Percentiles rank a stretch among this genome's conserved stretches.
These are phyloP conservation scores for Claviceps lovelessii DNA, from an alignment of 2,329 filamentous ascomycete species.

Conservation along the genomic window DNA sequence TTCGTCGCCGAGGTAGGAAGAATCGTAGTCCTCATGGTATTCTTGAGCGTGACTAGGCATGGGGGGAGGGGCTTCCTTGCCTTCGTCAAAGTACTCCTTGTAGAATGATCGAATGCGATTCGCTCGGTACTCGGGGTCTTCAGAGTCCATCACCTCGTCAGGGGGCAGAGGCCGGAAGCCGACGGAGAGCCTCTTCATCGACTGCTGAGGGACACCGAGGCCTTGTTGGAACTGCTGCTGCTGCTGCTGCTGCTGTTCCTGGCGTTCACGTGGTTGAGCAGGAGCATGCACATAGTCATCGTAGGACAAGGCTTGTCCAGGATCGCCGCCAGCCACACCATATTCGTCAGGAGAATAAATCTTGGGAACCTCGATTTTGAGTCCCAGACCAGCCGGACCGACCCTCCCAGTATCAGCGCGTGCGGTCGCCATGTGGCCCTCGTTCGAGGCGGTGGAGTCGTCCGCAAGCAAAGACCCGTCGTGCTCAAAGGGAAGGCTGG, in stretches of 20 bases:
- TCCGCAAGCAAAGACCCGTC: constrained; percentile 7
- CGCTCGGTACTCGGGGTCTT: constrained; percentile 86
- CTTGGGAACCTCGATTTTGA: constrained; percentile 22
- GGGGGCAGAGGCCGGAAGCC: constrained; percentile 77
- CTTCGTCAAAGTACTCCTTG: constrained; percentile 91
- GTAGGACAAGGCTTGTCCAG: constrained; percentile 5
- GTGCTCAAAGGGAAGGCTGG: constrained; percentile 10
- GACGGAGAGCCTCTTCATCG: constrained; percentile 48
- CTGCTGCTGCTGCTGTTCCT: no score
- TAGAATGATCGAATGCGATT: constrained; percentile 98
- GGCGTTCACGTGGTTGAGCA: constrained; percentile 19
- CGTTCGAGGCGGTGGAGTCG: constrained; percentile 5
- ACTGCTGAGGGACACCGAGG: constrained; percentile 40
- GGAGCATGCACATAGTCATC: constrained; percentile 11
- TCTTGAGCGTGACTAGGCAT: constrained; percentile 20
- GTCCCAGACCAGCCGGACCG: constrained; percentile 19
- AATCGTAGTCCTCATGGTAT: constrained; percentile 66
- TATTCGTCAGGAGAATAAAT: constrained; percentile 12
- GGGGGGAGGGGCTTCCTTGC: constrained; percentile 40
- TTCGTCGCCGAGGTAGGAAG: constrained; percentile 54
- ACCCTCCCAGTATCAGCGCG: constrained; percentile 9
- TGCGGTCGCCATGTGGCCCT: constrained; percentile 8
- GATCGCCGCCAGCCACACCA: constrained; percentile 4
- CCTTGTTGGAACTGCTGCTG: constrained; percentile 18
- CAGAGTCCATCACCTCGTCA: constrained; percentile 60